A percentile compares a stretch with the other conserved stretches of the same genome.
Evolutionary conservation across 495 filamentous ascomycete species (phyloP).

Genomic region (Penicillium roqueforti): DNA sequence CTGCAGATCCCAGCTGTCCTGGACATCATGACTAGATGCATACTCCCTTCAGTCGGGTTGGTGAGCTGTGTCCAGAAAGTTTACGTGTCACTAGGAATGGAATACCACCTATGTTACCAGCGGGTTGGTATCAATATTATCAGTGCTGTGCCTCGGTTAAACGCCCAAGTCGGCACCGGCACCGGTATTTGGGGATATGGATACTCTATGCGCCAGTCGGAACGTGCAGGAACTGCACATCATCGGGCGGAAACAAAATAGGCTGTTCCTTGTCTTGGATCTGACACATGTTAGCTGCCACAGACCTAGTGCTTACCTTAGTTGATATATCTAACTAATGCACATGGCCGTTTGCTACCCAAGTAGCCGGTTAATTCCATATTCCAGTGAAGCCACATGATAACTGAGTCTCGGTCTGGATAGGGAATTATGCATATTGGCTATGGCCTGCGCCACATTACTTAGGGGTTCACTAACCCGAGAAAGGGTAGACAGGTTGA

Average conservation of each 20-base stretch:
- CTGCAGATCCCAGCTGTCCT: slow-evolving; percentile 80
- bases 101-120: slow-evolving; percentile 77
- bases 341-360: slow-evolving; percentile 3
- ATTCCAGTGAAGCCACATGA: slow-evolving; percentile 91
- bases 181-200: slow-evolving; percentile 53
- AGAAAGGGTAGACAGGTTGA: background rate
- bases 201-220: slow-evolving; percentile 57
- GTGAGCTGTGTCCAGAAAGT: slow-evolving; percentile 84
- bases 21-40: slow-evolving; percentile 74
- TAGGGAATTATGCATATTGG: slow-evolving; percentile 73
- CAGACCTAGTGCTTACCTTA: no score
- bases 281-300: slow-evolving; percentile 88
- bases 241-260: slow-evolving; percentile 71
- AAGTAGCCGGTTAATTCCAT: slow-evolving; percentile 40
- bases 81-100: slow-evolving; percentile 56
- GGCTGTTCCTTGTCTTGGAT: slow-evolving; percentile 63
- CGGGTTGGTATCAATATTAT: slow-evolving; percentile 77
- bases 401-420: slow-evolving; percentile 38
- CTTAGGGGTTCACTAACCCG: background rate
- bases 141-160: slow-evolving; percentile 55
- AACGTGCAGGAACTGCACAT: slow-evolving; percentile 65
- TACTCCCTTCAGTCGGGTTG: slow-evolving; percentile 61
- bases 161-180: slow-evolving; percentile 18
- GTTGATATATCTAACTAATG: no score
- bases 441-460: slow-evolving; percentile 37